A percentile compares a stretch with the other conserved stretches of the same genome.
phyloP scores from a whole-genome alignment of 306 rosid species.

The Heteromeles arbutifolia region DNA sequence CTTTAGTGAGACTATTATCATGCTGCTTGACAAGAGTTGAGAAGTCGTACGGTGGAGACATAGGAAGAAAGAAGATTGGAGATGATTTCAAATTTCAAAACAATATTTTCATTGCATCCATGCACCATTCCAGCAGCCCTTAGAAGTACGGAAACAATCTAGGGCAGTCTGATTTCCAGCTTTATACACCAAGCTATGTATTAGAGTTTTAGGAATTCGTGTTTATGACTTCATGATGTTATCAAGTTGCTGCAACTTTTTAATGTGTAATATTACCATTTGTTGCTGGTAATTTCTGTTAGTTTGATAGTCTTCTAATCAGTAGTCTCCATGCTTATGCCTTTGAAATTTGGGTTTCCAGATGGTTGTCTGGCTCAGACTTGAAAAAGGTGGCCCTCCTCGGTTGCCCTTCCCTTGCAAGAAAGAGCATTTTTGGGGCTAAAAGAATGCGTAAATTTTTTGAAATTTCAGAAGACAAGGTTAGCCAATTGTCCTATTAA shows the following conservation, averaged over 20 bases:
- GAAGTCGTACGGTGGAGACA: neutral
- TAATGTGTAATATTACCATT: neutral
- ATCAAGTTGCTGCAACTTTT: neutral
- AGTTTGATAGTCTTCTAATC: neutral
- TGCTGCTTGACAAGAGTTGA: neutral
- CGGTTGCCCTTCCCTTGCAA: constrained; percentile 56
- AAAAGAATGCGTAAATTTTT: constrained; percentile 61
- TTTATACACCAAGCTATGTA: neutral
- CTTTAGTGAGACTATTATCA: neutral
- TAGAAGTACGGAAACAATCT: neutral
- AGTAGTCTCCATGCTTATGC: neutral
- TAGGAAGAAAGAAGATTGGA: neutral
- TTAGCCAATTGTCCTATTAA: constrained; percentile 1
- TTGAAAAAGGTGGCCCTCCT: constrained; percentile 55
- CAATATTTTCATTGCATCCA: neutral
- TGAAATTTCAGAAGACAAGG: constrained; percentile 50
- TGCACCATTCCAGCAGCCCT: neutral
- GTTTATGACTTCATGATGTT: neutral
- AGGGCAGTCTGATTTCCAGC: neutral
- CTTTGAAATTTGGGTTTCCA: constrained; percentile 31
- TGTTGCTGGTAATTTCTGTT: neutral
- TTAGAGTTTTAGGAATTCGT: neutral
- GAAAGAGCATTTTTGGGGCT: constrained; percentile 37
- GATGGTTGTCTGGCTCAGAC: constrained; percentile 79
- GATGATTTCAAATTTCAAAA: neutral